These are phyloP conservation scores for Alternaria tenuissima DNA, from an alignment of 2,329 filamentous ascomycete genomes.

Conservation along the genomic window DNA sequence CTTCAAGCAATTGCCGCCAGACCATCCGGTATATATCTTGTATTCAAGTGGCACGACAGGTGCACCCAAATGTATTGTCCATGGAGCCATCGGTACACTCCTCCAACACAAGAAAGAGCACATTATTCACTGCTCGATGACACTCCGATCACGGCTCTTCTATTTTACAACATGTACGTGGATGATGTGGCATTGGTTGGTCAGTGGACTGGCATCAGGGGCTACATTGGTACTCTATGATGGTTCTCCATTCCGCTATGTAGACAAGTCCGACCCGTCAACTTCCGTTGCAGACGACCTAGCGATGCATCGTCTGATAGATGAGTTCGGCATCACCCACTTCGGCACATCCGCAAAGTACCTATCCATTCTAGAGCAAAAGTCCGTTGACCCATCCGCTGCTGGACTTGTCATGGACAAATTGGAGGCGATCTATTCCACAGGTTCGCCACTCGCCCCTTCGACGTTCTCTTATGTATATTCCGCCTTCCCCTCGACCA, in stretches of 20 bases:
- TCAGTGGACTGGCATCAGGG: conserved; percentile 84
- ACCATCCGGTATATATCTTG: conserved; percentile 91
- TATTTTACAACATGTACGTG: conserved; percentile 96
- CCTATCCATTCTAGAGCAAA: conserved; percentile 87
- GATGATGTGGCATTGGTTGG: conserved; percentile 99
- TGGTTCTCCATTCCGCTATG: conserved; percentile 80
- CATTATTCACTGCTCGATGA: conserved; percentile 83
- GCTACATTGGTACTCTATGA: conserved; percentile 88
- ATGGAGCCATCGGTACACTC: conserved; percentile 87
- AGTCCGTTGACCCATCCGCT: conserved; percentile 50
- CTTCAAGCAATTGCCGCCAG: conserved; percentile 82
- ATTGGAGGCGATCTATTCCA: conserved; percentile 89
- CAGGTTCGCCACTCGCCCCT: conserved; percentile 88
- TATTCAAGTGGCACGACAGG: conserved; percentile 93
- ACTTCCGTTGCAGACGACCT: conserved; percentile 72
- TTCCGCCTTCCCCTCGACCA: conserved; percentile 75
- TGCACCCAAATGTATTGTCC: conserved; percentile 90
- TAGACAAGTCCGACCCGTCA: conserved; percentile 52
- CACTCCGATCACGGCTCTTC: conserved; percentile 76
- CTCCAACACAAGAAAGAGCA: conserved; percentile 99
- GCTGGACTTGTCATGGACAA: conserved; percentile 62
- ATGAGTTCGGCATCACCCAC: conserved; percentile 83
- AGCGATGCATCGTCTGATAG: conserved; percentile 82
- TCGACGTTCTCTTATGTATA: conserved; percentile 95
- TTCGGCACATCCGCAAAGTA: conserved; percentile 97